These are phyloP conservation scores for Cyclocybe aegerita DNA, from an alignment of 768 basidiomycete genomes.

Conservation along the genomic window DNA sequence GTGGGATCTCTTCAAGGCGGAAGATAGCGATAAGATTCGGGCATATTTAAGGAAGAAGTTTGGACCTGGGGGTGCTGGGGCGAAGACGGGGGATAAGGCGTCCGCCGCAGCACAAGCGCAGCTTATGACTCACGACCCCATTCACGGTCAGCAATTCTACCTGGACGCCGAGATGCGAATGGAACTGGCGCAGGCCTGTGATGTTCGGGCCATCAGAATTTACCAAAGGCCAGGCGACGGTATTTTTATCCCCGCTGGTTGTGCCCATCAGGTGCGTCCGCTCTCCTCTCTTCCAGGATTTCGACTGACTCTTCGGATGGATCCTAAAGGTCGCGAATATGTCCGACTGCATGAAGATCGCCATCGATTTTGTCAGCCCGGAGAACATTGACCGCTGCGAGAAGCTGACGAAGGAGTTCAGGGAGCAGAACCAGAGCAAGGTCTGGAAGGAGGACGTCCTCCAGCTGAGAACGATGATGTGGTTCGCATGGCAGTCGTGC, in stretches of 20 bases:
- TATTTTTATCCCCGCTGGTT: conserved; percentile 94
- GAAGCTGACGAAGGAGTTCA: conserved; percentile 82
- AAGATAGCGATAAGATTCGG: conserved; percentile 79
- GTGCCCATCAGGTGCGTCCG: conserved; percentile 76
- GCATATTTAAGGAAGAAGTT: conserved; percentile 69
- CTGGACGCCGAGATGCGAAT: conserved; percentile 67
- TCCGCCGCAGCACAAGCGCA: conserved; percentile 21
- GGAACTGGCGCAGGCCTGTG: conserved; percentile 63
- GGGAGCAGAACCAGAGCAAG: conserved; percentile 83
- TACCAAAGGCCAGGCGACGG: conserved; percentile 93
- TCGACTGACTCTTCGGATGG: neutral
- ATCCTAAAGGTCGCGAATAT: conserved; percentile 77
- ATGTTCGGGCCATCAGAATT: conserved; percentile 78
- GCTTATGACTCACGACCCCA: conserved; percentile 71
- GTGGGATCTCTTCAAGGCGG: conserved; percentile 88
- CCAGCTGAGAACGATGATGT: conserved; percentile 90
- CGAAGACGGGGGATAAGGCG: conserved; percentile 13
- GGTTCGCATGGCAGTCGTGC: conserved; percentile 88
- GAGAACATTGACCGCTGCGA: conserved; percentile 90
- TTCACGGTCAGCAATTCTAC: conserved; percentile 89
- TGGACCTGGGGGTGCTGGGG: conserved; percentile 19
- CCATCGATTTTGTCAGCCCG: conserved; percentile 91
- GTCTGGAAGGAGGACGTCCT: conserved; percentile 95
- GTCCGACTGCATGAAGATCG: conserved; percentile 95
- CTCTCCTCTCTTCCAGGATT: neutral